These are phyloP conservation scores for Fusarium sp. DNA, from an alignment of 2,329 filamentous ascomycete genomes.

Conservation along the genomic window DNA sequence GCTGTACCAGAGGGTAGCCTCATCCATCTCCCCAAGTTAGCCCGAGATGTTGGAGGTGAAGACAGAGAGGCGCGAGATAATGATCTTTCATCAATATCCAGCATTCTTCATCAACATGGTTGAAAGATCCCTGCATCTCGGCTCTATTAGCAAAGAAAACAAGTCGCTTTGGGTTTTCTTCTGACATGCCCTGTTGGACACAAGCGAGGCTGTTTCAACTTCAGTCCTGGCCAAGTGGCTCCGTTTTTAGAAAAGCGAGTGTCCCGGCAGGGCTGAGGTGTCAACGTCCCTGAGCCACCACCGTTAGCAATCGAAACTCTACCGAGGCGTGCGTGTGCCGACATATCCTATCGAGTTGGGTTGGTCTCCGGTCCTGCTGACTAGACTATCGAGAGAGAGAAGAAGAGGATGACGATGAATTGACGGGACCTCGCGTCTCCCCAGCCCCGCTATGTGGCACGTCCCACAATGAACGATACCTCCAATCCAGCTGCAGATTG, in stretches of 20 bases:
- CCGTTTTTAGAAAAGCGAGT: background rate
- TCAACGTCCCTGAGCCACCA: background rate
- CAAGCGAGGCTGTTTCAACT: background rate
- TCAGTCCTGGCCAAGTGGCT: background rate
- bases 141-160: background rate
- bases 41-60: background rate
- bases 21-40: background rate
- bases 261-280: background rate
- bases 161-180: background rate
- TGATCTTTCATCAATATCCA: background rate
- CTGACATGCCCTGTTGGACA: background rate
- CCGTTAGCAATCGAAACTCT: background rate
- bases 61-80: background rate
- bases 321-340: background rate
- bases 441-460: constrained; percentile 18
- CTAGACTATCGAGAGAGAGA: background rate
- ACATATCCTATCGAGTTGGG: background rate
- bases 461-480: constrained; percentile 9
- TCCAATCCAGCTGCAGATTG: constrained; percentile 11
- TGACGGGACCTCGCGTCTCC: constrained; percentile 15
- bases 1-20: background rate
- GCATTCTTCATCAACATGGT: background rate
- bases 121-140: background rate
- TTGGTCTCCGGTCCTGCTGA: background rate
- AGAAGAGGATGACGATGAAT: constrained; percentile 21